phyloP scores from a whole-genome alignment of 495 filamentous ascomycete species.

The Mytilinidion resinicola region DNA sequence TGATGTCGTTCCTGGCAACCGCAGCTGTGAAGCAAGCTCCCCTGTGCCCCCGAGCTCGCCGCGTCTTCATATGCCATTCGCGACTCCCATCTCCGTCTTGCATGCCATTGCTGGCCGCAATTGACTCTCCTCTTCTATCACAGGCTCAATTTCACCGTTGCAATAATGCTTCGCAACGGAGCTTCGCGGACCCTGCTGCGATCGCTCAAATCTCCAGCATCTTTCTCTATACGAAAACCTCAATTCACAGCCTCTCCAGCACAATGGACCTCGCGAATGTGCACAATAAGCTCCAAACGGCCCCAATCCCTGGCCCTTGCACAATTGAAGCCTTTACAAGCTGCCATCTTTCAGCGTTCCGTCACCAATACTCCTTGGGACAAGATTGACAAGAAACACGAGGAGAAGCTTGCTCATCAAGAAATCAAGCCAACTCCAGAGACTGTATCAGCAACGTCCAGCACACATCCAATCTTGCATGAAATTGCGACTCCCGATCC shows the following conservation, averaged over 20 bases:
- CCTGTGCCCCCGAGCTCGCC: background rate
- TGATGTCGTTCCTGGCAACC: slow-evolving; percentile 5
- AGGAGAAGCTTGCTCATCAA: slow-evolving; percentile 44
- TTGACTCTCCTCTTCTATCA: background rate
- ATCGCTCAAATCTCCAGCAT: slow-evolving; percentile 20
- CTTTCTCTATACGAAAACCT: slow-evolving; percentile 11
- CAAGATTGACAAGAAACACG: slow-evolving; percentile 46
- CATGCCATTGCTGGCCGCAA: background rate
- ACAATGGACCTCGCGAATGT: slow-evolving; percentile 22
- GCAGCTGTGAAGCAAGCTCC: slow-evolving; percentile 1
- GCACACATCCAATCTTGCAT: slow-evolving; percentile 50
- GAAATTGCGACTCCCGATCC: slow-evolving; percentile 34
- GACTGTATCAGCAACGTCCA: slow-evolving; percentile 51
- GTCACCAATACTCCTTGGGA: slow-evolving; percentile 26
- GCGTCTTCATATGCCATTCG: background rate
- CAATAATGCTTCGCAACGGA: slow-evolving; percentile 35
- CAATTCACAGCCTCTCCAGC: slow-evolving; percentile 8
- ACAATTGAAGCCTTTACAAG: slow-evolving; percentile 17
- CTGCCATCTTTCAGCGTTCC: slow-evolving; percentile 22
- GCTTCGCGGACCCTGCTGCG: slow-evolving; percentile 30
- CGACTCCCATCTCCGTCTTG: background rate
- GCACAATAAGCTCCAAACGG: slow-evolving; percentile 12
- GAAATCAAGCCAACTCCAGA: slow-evolving; percentile 53
- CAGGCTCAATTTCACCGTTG: background rate
- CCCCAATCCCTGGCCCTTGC: slow-evolving; percentile 8